These are phyloP conservation scores for Xylariomycetidae sp. DNA, from an alignment of 2,329 filamentous ascomycete genomes.

Conservation along the genomic window DNA sequence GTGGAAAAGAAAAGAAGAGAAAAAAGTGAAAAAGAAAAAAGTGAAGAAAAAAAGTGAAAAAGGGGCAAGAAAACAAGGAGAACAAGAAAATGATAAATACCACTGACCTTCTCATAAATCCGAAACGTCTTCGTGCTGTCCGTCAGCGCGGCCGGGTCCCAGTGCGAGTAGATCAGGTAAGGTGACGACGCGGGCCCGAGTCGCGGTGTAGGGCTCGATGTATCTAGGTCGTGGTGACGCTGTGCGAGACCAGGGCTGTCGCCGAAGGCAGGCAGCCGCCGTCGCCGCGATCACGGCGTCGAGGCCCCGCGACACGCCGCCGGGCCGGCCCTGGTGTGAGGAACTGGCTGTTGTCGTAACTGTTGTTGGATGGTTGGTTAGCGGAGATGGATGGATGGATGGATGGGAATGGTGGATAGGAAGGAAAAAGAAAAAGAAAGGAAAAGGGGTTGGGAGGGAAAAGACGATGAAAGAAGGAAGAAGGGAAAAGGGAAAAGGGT, in stretches of 20 bases:
- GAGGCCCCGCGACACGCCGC: neutral
- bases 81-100: too few species aligned
- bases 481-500: too few species aligned
- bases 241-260: neutral
- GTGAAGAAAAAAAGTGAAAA: too few species aligned
- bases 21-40: too few species aligned
- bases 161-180: neutral
- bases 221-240: neutral
- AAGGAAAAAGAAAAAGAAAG: too few species aligned
- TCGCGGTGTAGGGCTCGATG: neutral
- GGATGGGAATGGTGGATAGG: too few species aligned
- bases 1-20: too few species aligned
- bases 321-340: neutral
- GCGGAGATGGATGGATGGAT: too few species aligned
- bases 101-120: neutral
- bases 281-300: neutral
- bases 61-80: too few species aligned
- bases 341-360: neutral
- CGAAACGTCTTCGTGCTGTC: neutral
- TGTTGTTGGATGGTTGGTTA: neutral
- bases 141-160: neutral
- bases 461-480: too few species aligned
- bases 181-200: neutral
- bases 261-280: neutral
- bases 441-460: too few species aligned